Evolutionary conservation across 2,329 filamentous ascomycete species (phyloP), one percentile per base, ranked within the genome.

Genomic region (Trichophyton verrucosum): DNA sequence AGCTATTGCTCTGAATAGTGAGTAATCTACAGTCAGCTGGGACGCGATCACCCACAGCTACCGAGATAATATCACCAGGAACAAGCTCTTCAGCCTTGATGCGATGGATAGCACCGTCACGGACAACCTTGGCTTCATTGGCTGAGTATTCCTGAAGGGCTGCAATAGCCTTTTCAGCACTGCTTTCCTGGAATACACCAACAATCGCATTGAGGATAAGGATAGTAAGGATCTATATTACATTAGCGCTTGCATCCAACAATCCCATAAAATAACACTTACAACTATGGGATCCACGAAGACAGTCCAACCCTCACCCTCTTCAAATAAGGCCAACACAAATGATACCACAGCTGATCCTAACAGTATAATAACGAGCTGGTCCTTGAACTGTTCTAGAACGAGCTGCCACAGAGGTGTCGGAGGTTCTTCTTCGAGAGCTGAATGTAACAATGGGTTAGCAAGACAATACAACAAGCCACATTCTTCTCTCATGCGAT

Each of bases 91-190:
- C 94, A n/a, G 94, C 94, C 80, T 94, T 95, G 77, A 99, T 78
- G 66, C 88, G 85, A 65, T 86, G 84, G 64, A 92, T 79, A 68
- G 86, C 83, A 58, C 92, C 91, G 77, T 92, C 86, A 69, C 94
- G 88, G 62, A 96, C 75, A 59, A 95, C 92, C 72, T 92, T 99
- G 68, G 94, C 92, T 75, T 96, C 90, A 76, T 97, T 99, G 70
- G 94, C 94, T 33, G 92, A 97, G 78, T 99, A 99, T 82, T 99
- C 92, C 77, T 99, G 94, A 61, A 99, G 83, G 51, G 94, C 94
- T 27, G 94, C 91, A 73, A 99, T 99, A 58, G 94, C 94, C 78
- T 97, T 96, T 75, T 99, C 94, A 66, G 94, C 94, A 72, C 91
- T 96, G 76, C 89, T 96, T 80, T 99, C 94, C 80, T 99, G 94